Percentiles rank a stretch among this genome's conserved stretches.
These are phyloP conservation scores for Penicillium sp. DNA, from an alignment of 2,329 filamentous ascomycete species.

Conservation along the genomic window DNA sequence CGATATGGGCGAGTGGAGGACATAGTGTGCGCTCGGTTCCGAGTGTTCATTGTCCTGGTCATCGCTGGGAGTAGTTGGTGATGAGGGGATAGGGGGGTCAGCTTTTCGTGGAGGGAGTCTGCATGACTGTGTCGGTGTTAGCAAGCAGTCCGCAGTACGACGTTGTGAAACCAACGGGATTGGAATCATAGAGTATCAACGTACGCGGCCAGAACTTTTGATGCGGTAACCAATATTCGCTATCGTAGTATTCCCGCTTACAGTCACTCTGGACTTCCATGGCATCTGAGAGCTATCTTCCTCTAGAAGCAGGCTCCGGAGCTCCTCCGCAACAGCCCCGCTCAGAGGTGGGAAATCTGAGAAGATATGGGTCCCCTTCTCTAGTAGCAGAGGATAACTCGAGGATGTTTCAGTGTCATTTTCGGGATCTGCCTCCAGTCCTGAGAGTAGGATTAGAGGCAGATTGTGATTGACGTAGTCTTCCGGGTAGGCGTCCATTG, in stretches of 20 bases:
- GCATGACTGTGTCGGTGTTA: conserved; percentile 44
- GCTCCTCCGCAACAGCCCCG: conserved; percentile 60
- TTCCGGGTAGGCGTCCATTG: conserved; percentile 49
- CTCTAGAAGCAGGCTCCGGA: conserved; percentile 65
- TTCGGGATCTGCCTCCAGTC: conserved; percentile 54
- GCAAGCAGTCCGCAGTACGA: conserved; percentile 5
- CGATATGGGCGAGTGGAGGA: conserved; percentile 88
- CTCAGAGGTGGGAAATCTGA: conserved; percentile 70
- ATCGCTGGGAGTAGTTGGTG: conserved; percentile 50
- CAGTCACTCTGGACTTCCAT: conserved; percentile 62
- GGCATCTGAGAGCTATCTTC: conserved; percentile 63
- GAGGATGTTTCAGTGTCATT: conserved; percentile 29
- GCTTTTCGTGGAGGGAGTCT: conserved; percentile 63
- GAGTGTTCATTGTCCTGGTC: conserved; percentile 38
- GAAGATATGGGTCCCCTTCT: conserved; percentile 61
- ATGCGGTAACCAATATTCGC: conserved; percentile 60
- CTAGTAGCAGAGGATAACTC: conserved; percentile 51
- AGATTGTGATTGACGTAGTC: conserved; percentile 85
- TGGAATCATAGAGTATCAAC: conserved; percentile 36
- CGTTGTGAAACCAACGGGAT: background rate
- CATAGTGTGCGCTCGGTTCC: conserved; percentile 47
- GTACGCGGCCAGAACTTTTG: conserved; percentile 75
- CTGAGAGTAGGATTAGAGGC: conserved; percentile 78
- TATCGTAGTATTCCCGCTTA: conserved; percentile 47
- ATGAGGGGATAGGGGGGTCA: conserved; percentile 54